Percentiles rank a stretch among this genome's conserved stretches.
Conservation (phyloP, 1,139 yeast species). For the Wickerhamiella infanticola region DNA sequence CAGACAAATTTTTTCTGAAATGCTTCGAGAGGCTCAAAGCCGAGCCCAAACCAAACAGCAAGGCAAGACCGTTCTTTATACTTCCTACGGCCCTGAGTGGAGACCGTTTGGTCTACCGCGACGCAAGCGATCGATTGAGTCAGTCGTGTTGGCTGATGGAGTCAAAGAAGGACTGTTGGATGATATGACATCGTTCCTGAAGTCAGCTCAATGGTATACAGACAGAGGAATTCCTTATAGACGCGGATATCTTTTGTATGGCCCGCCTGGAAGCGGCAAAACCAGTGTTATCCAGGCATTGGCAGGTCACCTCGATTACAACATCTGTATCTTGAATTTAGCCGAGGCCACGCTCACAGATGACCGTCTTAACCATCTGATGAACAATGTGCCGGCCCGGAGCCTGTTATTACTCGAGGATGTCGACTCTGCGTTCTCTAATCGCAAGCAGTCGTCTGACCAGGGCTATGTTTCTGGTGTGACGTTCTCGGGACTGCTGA, state of each 20-base stretch:
- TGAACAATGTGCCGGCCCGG: conserved; percentile 91
- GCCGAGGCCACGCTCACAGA: conserved; percentile 88
- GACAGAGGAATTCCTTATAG: conserved; percentile 94
- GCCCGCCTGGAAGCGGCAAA: conserved; percentile 98
- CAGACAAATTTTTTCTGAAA: conserved; percentile 49
- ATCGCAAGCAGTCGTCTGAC: conserved; percentile 64
- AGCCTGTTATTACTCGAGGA: conserved; percentile 78
- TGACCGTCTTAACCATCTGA: conserved; percentile 80
- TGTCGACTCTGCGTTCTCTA: conserved; percentile 88
- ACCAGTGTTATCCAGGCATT: conserved; percentile 91
- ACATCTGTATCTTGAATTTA: conserved; percentile 79
- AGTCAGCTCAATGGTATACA: conserved; percentile 80
- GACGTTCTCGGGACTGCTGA: conserved; percentile 83
- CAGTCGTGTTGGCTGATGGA: conserved; percentile 72
- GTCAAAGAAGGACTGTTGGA: conserved; percentile 45
- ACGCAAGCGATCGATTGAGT: conserved; percentile 65
- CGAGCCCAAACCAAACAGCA: conserved; percentile 73
- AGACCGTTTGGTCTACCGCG: conserved; percentile 95
- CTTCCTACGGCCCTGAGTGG: conserved; percentile 99
- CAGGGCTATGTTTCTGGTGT: conserved; percentile 62
- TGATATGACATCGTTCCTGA: conserved; percentile 70
- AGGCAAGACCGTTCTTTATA: conserved; percentile 85
- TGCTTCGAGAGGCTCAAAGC: conserved; percentile 69
- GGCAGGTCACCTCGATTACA: conserved; percentile 92
- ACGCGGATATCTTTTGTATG: conserved; percentile 83